A percentile compares a stretch with the other conserved stretches of the same genome.
Conservation (phyloP, 371 early-diverging fungal species). For the Mucor piriformis region DNA sequence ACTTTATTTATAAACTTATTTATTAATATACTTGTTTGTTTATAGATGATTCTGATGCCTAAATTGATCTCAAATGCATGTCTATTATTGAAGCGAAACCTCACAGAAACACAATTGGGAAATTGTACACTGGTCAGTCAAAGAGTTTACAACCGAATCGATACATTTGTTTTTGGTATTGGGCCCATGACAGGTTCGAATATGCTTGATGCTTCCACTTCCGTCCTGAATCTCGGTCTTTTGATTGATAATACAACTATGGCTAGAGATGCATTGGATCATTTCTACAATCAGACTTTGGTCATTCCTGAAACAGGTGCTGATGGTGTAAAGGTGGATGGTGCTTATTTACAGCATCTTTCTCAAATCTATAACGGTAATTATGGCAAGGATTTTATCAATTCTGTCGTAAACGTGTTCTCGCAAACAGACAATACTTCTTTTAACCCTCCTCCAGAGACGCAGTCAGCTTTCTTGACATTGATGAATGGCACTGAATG, state of each 20-base stretch:
- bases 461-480: conserved; percentile 20
- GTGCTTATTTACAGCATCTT: conserved; percentile 33
- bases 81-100: conserved; percentile 18
- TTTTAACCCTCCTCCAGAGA: conserved; percentile 7
- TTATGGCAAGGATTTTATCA: conserved; percentile 33
- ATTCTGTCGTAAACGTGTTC: conserved; percentile 13
- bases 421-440: conserved; percentile 19
- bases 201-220: conserved; percentile 27
- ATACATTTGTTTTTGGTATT: conserved; percentile 21
- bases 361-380: conserved; percentile 29
- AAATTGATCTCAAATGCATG: conserved; percentile 25
- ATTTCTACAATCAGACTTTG: conserved; percentile 25
- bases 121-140: conserved; percentile 19
- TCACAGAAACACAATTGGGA: conserved; percentile 12
- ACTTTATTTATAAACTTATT: not conserved
- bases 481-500: conserved; percentile 36
- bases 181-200: conserved; percentile 34
- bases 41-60: conserved; percentile 30
- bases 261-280: conserved; percentile 14
- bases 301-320: conserved; percentile 12
- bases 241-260: conserved; percentile 27
- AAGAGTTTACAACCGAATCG: conserved; percentile 20
- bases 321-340: conserved; percentile 31
- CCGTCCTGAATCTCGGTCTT: conserved; percentile 20
- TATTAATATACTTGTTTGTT: not conserved